Evolutionary conservation across 2,329 filamentous ascomycete species (phyloP), one percentile per base, ranked within the genome.

Genomic region (Alternaria sp.): DNA sequence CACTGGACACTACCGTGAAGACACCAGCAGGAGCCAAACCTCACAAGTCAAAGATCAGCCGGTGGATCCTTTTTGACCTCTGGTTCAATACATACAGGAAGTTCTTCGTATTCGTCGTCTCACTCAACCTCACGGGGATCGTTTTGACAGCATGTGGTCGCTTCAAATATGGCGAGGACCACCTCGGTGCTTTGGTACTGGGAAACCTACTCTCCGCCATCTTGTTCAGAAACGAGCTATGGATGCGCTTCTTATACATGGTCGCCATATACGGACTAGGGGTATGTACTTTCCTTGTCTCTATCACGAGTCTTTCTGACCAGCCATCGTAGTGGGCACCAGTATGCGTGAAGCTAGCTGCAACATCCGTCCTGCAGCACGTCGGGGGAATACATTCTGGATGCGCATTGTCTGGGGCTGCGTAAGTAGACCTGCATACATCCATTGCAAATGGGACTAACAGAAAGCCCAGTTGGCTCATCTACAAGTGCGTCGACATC

Each of bases 11-110:
- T 3, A 61, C 57, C 3, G 54, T 67, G 30, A 71, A 72, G 44
- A 73, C 74, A 45, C 60, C 67, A 4, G 15, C 45, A 6, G 45
- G 23, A 11, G 28, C 46, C 7, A 55, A 64, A 46, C 68, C 70
- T 40, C 43, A 46, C 11, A 73, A 74, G 51, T 62, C 67, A 17
- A 73, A 70, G 17, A 67, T 75, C 43, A 73, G 71, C 54, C 68
- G 73, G 56, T 75, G 75, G 75, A 66, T 79, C 28, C 51, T 75
- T 6, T 69, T 76, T 44, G 66, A 73, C 11, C 67, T 79, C 26
- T 79, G 76, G 76, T 78, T 77, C 69, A 78, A 79, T 63, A 76
- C 73, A 3, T 79, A 79, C 59, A 71, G 76, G 25, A 77, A 76
- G 54, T 76, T 79, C 63, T 79, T 79, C 64, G 75, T 70, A 1